A percentile compares a stretch with the other conserved stretches of the same genome.
Evolutionary conservation across 1,284 basidiomycete genomes (phyloP).

Genomic region (Pascua guehoae): DNA sequence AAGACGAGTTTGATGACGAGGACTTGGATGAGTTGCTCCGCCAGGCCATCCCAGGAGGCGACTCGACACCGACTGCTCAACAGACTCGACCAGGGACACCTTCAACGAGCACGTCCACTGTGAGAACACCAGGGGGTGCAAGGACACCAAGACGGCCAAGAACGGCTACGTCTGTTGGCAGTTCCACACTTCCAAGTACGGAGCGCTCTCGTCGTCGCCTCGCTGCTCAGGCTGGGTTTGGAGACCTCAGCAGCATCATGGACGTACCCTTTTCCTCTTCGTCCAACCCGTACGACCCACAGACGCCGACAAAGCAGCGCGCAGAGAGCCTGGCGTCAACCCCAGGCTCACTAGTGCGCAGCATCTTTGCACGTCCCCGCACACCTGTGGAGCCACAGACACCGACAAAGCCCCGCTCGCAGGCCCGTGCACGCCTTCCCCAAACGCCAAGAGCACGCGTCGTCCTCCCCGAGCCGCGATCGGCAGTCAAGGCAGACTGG

Average conservation of each 20-base stretch:
- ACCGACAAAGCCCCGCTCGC: no score
- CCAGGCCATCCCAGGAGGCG: conserved; percentile 20
- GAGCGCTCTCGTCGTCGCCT: conserved; percentile 8
- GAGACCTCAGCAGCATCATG: conserved; percentile 42
- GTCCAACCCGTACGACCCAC: conserved; percentile 31
- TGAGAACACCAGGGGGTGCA: neutral
- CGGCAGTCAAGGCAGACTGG: no score
- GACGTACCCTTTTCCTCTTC: conserved; percentile 26
- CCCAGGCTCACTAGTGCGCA: conserved; percentile 37
- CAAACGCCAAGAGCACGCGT: no score
- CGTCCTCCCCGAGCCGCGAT: no score
- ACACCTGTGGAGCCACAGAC: neutral
- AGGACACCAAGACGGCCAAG: no score
- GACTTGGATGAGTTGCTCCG: conserved; percentile 38
- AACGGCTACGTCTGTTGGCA: no score
- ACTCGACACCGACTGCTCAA: neutral
- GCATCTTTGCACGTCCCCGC: conserved; percentile 31
- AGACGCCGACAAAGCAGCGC: conserved; percentile 32
- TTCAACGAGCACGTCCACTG: neutral
- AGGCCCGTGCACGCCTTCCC: no score
- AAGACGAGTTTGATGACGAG: conserved; percentile 34
- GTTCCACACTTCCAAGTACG: no score
- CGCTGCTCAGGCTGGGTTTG: conserved; percentile 38
- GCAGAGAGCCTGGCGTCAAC: conserved; percentile 13
- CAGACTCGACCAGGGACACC: neutral